phyloP scores from a whole-genome alignment of 2,329 filamentous ascomycete species.

The Fusarium chuoi region DNA sequence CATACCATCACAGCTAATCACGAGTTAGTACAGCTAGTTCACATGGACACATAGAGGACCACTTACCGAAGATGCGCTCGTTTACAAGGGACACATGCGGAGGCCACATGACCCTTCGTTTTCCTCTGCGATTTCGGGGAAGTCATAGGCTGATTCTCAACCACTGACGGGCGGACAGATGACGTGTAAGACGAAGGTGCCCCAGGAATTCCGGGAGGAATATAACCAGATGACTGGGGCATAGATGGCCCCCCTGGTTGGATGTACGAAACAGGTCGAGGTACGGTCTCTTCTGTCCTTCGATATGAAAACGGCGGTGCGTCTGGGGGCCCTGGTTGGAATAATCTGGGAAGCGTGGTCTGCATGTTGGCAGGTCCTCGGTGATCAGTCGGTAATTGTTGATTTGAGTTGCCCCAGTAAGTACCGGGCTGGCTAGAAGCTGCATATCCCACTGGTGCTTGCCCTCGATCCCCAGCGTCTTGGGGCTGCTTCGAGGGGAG shows the following conservation, averaged over 20 bases:
- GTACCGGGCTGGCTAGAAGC: conserved; percentile 59
- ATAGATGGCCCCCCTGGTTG: conserved; percentile 33
- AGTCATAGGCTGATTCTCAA: conserved; percentile 59
- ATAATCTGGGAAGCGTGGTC: conserved; percentile 41
- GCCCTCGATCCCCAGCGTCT: conserved; percentile 66
- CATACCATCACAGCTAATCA: conserved; percentile 71
- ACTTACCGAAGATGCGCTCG: conserved; percentile 78
- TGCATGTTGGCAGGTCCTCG: conserved; percentile 42
- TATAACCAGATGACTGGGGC: conserved; percentile 38
- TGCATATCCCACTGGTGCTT: conserved; percentile 56
- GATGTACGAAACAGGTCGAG: conserved; percentile 41
- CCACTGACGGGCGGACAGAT: conserved; percentile 48
- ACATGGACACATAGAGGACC: background rate
- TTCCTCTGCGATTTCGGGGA: conserved; percentile 73
- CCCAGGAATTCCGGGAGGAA: conserved; percentile 31
- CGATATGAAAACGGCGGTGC: conserved; percentile 42
- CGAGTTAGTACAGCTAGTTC: conserved; percentile 19
- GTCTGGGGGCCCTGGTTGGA: conserved; percentile 42
- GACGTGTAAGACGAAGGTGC: conserved; percentile 35
- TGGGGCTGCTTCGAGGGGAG: conserved; percentile 67
- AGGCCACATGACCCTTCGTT: conserved; percentile 84
- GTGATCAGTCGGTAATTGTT: conserved; percentile 38
- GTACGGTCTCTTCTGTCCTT: conserved; percentile 39
- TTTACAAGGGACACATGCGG: conserved; percentile 87
- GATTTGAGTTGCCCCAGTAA: conserved; percentile 55